A percentile compares a stretch with the other conserved stretches of the same genome.
These are phyloP conservation scores for Aureobasidium sp. DNA, from an alignment of 2,329 filamentous ascomycete genomes.

Conservation along the genomic window DNA sequence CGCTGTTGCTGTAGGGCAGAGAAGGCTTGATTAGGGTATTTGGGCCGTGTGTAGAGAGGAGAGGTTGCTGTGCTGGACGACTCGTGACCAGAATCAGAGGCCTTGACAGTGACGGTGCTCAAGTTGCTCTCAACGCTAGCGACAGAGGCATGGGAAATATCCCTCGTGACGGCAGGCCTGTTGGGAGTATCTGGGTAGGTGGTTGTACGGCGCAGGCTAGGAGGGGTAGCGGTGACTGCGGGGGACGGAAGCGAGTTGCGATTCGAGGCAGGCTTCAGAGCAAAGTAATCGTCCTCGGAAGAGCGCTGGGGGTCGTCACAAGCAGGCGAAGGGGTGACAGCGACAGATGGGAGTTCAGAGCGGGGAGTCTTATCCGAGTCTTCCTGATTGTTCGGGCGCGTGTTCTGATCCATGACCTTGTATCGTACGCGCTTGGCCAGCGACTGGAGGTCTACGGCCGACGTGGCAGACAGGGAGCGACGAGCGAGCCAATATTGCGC, in stretches of 20 bases:
- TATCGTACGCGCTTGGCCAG: conserved; percentile 10
- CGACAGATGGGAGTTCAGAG: conserved; percentile 31
- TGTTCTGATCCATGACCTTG: conserved; percentile 9
- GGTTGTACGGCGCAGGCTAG: neutral
- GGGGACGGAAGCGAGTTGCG: neutral
- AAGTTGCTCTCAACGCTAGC: conserved; percentile 34
- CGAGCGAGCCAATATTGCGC: conserved; percentile 5
- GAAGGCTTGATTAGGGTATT: conserved; percentile 43
- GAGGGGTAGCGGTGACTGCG: neutral
- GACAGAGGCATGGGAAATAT: conserved; percentile 35
- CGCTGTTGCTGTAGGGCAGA: conserved; percentile 39
- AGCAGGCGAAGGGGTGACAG: conserved; percentile 17
- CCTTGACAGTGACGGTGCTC: conserved; percentile 27
- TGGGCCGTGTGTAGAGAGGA: conserved; percentile 26
- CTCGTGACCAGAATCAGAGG: conserved; percentile 20
- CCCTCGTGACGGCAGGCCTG: conserved; percentile 32
- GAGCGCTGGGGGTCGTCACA: conserved; percentile 13
- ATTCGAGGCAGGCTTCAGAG: conserved; percentile 9
- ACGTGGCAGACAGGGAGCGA: neutral
- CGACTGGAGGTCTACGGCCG: neutral
- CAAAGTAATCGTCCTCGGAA: conserved; percentile 20
- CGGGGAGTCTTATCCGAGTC: conserved; percentile 33
- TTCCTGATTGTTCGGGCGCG: neutral
- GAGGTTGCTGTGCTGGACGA: conserved; percentile 15
- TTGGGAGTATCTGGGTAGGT: conserved; percentile 12